Evolutionary conservation across 768 basidiomycete genomes (phyloP).

Genomic region (Lactarius tabidus): DNA sequence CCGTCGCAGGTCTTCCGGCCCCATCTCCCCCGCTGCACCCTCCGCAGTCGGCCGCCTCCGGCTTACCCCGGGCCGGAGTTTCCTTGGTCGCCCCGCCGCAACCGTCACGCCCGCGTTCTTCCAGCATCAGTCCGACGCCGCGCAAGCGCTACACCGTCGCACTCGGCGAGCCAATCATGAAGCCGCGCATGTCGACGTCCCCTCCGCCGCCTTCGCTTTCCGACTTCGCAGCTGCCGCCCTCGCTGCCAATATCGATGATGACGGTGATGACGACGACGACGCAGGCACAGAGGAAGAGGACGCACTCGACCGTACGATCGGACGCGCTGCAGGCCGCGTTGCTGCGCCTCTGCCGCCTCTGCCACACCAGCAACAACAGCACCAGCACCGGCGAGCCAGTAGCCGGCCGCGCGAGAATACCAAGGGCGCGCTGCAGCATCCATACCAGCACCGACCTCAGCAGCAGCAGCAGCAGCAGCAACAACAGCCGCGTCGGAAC

Average conservation of each 20-base stretch:
- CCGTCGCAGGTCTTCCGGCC: constrained; percentile 46
- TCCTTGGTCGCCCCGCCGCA: constrained; percentile 29
- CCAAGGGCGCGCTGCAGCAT: constrained; percentile 28
- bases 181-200: constrained; percentile 26
- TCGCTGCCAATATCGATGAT: no score
- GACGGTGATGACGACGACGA: constrained; percentile 4
- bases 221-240: background rate
- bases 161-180: constrained; percentile 65
- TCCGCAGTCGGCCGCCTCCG: constrained; percentile 13
- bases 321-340: constrained; percentile 59
- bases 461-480: constrained; percentile 24
- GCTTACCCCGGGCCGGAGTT: constrained; percentile 1
- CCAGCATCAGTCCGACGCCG: constrained; percentile 60
- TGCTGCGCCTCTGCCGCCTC: constrained; percentile 14
- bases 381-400: background rate
- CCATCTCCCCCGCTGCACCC: constrained; percentile 21
- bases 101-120: constrained; percentile 47
- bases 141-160: constrained; percentile 86
- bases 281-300: constrained; percentile 31
- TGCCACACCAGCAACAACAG: background rate
- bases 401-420: constrained; percentile 39
- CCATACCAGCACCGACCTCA: no score
- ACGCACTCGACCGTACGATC: constrained; percentile 41
- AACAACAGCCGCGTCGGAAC: constrained; percentile 17
- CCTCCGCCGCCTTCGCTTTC: constrained; percentile 23